Conservation (phyloP, 345 rosid species). For the Populus tremula region DNA sequence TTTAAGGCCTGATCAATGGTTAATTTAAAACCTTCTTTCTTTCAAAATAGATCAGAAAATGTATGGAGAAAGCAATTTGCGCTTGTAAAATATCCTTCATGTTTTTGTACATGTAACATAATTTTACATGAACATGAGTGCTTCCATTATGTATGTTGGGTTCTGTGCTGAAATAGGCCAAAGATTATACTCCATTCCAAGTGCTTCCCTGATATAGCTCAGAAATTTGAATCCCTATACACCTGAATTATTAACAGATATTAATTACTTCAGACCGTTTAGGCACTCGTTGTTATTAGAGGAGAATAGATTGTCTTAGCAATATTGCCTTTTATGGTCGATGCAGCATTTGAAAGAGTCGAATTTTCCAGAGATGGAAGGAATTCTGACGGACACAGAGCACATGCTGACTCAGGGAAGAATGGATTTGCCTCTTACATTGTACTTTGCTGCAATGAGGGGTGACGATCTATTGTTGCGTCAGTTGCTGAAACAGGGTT, state of each 20-base stretch:
- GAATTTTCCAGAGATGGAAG: constrained; percentile 55
- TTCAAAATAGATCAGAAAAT: neutral
- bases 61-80: neutral
- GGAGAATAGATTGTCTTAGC: neutral
- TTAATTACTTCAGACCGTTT: neutral
- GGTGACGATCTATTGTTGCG: constrained; percentile 74
- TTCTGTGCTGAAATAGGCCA: neutral
- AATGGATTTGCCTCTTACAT: constrained; percentile 75
- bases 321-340: neutral
- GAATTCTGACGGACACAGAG: constrained; percentile 59
- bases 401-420: constrained; percentile 73
- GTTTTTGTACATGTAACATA: neutral
- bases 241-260: neutral
- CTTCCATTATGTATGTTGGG: neutral
- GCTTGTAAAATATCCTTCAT: neutral
- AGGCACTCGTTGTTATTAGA: neutral
- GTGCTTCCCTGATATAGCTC: neutral
- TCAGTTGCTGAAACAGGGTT: constrained; percentile 65
- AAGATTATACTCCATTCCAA: neutral
- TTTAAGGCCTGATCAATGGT: no score
- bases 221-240: neutral
- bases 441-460: constrained; percentile 78
- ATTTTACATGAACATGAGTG: neutral
- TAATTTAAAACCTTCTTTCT: no score
- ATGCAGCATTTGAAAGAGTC: constrained; percentile 71